Percentiles rank a stretch among this genome's conserved stretches.
These are phyloP conservation scores for Paulownia fortunei DNA, from an alignment of 257 asterid species.

Conservation along the genomic window DNA sequence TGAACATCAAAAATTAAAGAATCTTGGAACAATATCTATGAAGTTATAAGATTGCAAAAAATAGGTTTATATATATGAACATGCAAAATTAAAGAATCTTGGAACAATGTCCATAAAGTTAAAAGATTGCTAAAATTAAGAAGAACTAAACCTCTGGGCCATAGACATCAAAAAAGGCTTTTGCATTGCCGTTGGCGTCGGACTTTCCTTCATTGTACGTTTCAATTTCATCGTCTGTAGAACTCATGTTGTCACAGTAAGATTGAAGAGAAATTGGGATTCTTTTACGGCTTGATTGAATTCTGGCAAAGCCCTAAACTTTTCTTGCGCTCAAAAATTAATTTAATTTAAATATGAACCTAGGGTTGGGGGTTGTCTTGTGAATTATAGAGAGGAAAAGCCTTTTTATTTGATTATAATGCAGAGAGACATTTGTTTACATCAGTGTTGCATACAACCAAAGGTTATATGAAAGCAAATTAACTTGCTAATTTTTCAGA, in stretches of 20 bases:
- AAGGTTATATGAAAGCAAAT: no score
- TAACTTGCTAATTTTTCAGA: no score
- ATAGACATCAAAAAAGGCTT: conserved; percentile 72
- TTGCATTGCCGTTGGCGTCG: conserved; percentile 35
- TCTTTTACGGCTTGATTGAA: neutral
- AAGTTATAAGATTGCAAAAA: neutral
- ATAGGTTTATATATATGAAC: neutral
- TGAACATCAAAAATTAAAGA: neutral
- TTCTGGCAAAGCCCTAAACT: conserved; percentile 22
- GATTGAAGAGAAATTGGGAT: neutral
- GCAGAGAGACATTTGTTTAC: no score
- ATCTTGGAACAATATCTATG: neutral
- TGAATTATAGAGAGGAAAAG: neutral
- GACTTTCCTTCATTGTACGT: conserved; percentile 40
- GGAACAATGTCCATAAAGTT: neutral
- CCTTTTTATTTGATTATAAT: no score
- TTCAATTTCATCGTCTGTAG: conserved; percentile 40
- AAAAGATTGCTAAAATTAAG: neutral
- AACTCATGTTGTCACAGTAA: conserved; percentile 43
- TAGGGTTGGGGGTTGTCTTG: neutral
- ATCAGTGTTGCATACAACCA: no score
- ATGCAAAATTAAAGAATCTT: neutral
- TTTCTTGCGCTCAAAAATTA: neutral
- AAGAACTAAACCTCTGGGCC: conserved; percentile 70
- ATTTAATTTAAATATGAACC: neutral